These are phyloP conservation scores for Macrophomina pseudophaseolina DNA, from an alignment of 2,329 filamentous ascomycete species.

Conservation along the genomic window DNA sequence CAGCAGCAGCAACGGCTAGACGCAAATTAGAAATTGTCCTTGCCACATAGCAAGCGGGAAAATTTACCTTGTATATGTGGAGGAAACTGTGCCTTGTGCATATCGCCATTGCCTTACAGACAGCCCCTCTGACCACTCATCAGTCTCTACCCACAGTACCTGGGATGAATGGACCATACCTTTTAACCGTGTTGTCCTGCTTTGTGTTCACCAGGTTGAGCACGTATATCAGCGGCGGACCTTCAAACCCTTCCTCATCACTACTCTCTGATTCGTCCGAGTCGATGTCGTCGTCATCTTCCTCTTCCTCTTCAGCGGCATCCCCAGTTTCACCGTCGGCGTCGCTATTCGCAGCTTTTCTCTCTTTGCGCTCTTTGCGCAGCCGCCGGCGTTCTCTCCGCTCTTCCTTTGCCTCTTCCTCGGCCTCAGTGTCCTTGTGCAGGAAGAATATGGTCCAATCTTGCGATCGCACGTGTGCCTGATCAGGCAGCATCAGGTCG, in stretches of 20 bases:
- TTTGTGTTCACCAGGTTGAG: constrained; percentile 98
- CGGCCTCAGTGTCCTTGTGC: constrained; percentile 88
- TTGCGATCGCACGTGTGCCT: constrained; percentile 90
- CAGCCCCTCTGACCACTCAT: constrained; percentile 70
- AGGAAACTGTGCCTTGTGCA: constrained; percentile 97
- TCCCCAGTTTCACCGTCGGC: constrained; percentile 49
- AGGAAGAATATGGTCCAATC: constrained; percentile 99
- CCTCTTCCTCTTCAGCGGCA: constrained; percentile 54
- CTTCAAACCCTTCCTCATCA: constrained; percentile 68
- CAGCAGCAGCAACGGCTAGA: constrained; percentile 80
- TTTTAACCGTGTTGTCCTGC: constrained; percentile 87
- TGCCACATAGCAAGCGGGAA: constrained; percentile 10
- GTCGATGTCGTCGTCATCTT: constrained; percentile 55
- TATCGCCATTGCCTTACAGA: constrained; percentile 98
- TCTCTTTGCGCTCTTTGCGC: constrained; percentile 53
- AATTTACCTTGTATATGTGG: constrained; percentile 89
- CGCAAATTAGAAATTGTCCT: constrained; percentile 27
- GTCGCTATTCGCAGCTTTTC: constrained; percentile 49
- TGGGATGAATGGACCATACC: constrained; percentile 48
- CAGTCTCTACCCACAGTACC: constrained; percentile 21
- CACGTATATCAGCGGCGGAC: constrained; percentile 93
- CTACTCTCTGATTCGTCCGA: constrained; percentile 59
- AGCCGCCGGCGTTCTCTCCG: constrained; percentile 61
- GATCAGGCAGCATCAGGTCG: constrained; percentile 97
- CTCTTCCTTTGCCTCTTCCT: constrained; percentile 71